phyloP scores from a whole-genome alignment of 257 asterid species.

The Rhazya stricta region DNA sequence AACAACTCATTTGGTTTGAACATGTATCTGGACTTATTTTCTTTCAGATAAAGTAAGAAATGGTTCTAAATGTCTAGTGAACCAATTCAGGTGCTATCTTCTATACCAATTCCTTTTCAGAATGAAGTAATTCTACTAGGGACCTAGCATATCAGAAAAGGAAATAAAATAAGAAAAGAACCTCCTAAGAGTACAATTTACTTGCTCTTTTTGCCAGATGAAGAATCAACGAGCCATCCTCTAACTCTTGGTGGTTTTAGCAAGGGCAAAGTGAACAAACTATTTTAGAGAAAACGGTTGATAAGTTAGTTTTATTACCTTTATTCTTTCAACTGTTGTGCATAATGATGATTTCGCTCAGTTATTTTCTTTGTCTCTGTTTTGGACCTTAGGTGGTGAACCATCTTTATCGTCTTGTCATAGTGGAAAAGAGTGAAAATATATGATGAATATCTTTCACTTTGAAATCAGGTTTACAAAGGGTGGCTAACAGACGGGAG shows the following conservation, averaged over 20 bases:
- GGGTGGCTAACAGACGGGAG: conserved; percentile 67
- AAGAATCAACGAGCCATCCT: no score
- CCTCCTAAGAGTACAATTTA: no score
- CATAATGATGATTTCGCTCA: neutral
- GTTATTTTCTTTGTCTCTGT: neutral
- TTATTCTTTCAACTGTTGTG: no score
- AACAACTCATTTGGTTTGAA: neutral
- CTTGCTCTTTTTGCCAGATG: no score
- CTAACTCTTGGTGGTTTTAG: no score
- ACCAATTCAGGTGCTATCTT: neutral
- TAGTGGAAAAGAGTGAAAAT: neutral
- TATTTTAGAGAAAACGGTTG: no score
- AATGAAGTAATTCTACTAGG: neutral
- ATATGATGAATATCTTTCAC: neutral
- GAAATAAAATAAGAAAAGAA: neutral
- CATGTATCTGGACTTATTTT: neutral
- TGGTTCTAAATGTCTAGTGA: neutral
- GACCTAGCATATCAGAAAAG: no score
- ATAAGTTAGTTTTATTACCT: no score
- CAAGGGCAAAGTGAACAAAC: no score
- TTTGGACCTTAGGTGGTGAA: no score
- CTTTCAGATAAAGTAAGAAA: neutral
- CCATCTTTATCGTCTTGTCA: neutral
- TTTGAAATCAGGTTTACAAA: conserved; percentile 47
- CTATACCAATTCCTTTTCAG: neutral